Conservation (phyloP, 2,329 filamentous ascomycete genomes). For the Penicillium sp. region DNA sequence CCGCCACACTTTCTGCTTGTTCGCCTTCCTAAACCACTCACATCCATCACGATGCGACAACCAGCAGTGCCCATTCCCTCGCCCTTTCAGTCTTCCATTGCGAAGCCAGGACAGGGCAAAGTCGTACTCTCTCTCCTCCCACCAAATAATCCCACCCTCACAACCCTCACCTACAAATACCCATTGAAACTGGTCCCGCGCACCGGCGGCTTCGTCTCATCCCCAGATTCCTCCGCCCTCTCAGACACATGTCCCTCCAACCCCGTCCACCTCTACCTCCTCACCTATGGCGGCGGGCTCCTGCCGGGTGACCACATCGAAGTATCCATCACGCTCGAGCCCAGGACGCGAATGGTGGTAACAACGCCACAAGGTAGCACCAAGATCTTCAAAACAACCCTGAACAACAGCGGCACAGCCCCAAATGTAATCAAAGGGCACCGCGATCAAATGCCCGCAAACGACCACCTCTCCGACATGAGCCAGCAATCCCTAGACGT, state of each 20-base stretch:
- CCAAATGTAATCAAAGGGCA: constrained; percentile 23
- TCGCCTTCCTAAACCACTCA: background rate
- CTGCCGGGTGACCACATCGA: constrained; percentile 77
- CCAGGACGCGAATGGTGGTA: constrained; percentile 56
- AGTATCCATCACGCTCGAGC: constrained; percentile 58
- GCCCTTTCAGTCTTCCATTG: constrained; percentile 68
- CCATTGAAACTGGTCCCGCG: constrained; percentile 89
- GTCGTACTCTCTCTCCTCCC: constrained; percentile 67
- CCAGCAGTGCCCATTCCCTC: constrained; percentile 42
- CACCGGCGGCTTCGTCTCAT: constrained; percentile 55
- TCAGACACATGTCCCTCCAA: constrained; percentile 28
- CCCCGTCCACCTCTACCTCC: constrained; percentile 72
- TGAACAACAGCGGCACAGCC: constrained; percentile 12
- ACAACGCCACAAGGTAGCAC: constrained; percentile 67
- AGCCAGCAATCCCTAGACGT: constrained; percentile 46
- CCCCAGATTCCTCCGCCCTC: constrained; percentile 21
- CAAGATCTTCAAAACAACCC: constrained; percentile 79
- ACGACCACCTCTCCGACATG: constrained; percentile 26
- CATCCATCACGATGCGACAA: constrained; percentile 16
- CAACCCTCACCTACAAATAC: constrained; percentile 77
- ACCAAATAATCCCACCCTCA: constrained; percentile 60
- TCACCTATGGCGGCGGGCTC: constrained; percentile 90
- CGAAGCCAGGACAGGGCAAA: constrained; percentile 65
- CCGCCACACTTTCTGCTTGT: background rate
- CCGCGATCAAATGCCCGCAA: constrained; percentile 34